A percentile compares a stretch with the other conserved stretches of the same genome.
Evolutionary conservation across 73 alveolate genomes (phyloP).

Genomic region (Tetrahymena thermophila): DNA sequence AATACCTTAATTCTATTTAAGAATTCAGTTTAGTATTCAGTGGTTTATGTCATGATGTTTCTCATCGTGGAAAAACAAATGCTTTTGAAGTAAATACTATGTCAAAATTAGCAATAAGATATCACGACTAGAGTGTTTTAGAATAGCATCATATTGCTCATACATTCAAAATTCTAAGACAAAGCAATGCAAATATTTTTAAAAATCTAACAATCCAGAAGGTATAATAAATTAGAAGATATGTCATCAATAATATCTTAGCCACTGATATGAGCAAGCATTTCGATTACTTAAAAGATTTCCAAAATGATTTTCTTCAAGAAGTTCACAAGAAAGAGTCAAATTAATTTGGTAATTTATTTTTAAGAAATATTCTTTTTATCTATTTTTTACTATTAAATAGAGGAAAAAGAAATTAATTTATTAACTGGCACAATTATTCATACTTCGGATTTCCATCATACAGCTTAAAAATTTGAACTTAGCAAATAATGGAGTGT

Average conservation of each 20-base stretch:
- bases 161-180: slow-evolving; percentile 59
- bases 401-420: slow-evolving; percentile 31
- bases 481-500: slow-evolving; percentile 12
- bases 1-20: background rate
- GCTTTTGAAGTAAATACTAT: slow-evolving; percentile 57
- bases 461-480: slow-evolving; percentile 25
- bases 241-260: slow-evolving; percentile 57
- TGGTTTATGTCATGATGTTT: slow-evolving; percentile 71
- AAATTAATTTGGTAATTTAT: background rate
- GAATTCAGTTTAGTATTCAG: slow-evolving; percentile 48
- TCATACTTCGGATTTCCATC: slow-evolving; percentile 34
- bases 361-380: too few species aligned
- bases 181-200: slow-evolving; percentile 47
- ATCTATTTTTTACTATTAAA: too few species aligned
- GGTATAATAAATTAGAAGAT: slow-evolving; percentile 49
- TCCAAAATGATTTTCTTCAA: slow-evolving; percentile 13
- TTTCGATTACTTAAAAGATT: slow-evolving; percentile 8
- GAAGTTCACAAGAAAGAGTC: background rate
- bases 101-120: slow-evolving; percentile 64
- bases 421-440: slow-evolving; percentile 32
- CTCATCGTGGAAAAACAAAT: slow-evolving; percentile 75
- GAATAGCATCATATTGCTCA: slow-evolving; percentile 88
- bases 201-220: slow-evolving; percentile 46
- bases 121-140: slow-evolving; percentile 81
- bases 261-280: slow-evolving; percentile 58